Evolutionary conservation across 768 basidiomycete genomes (phyloP).

Genomic region (Suillus spraguei): DNA sequence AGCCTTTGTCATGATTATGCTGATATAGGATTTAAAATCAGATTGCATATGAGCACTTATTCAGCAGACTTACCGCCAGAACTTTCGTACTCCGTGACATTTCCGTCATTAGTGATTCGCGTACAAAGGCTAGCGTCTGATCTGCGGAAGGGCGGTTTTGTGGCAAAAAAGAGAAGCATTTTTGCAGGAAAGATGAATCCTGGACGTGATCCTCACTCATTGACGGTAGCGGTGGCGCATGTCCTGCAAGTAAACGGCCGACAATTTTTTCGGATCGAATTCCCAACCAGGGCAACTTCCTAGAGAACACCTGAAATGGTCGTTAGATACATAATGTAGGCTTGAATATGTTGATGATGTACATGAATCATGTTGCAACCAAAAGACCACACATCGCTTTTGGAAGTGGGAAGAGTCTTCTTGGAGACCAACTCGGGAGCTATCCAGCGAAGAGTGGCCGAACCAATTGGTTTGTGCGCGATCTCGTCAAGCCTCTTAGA

Average conservation of each 20-base stretch:
- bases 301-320: slow-evolving; percentile 3
- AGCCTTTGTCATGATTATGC: not conserved
- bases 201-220: not conserved
- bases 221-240: not conserved
- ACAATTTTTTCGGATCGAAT: not conserved
- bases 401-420: not conserved
- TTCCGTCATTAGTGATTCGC: not conserved
- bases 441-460: not conserved
- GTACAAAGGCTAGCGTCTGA: not conserved
- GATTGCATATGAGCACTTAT: not conserved
- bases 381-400: slow-evolving; percentile 3
- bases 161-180: not conserved
- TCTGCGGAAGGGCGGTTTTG: not conserved
- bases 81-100: not conserved
- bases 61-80: not conserved
- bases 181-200: not conserved
- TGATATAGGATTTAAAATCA: not conserved
- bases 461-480: slow-evolving; percentile 24
- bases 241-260: not conserved
- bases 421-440: not conserved
- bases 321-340: not conserved
- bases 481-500: slow-evolving; percentile 30
- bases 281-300: not conserved
- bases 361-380: slow-evolving; percentile 7
- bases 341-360: not conserved